phyloP scores from a whole-genome alignment of 2,329 filamentous ascomycete species.

The Penicillium paneum region DNA sequence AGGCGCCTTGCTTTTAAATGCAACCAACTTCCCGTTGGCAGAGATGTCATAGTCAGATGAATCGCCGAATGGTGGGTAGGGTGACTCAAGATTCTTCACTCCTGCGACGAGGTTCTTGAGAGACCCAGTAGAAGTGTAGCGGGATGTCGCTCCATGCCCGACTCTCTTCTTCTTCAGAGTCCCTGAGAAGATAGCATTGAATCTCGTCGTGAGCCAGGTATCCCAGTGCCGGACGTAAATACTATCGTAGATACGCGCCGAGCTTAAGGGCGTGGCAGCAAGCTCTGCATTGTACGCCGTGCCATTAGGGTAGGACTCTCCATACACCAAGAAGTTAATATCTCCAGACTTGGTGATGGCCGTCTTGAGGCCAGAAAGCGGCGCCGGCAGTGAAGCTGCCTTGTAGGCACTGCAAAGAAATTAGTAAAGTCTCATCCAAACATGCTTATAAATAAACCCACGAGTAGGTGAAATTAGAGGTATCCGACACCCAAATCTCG shows the following conservation, averaged over 20 bases:
- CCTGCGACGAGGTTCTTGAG: conserved; percentile 46
- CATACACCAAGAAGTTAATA: conserved; percentile 54
- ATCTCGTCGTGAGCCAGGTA: conserved; percentile 65
- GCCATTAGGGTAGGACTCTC: conserved; percentile 65
- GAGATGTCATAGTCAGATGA: conserved; percentile 71
- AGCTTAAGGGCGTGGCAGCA: conserved; percentile 58
- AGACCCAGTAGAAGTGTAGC: conserved; percentile 52
- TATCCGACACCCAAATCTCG: conserved; percentile 40
- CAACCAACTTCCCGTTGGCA: conserved; percentile 40
- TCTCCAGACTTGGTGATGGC: conserved; percentile 40
- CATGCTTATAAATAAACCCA: conserved; percentile 13
- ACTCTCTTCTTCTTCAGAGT: conserved; percentile 47
- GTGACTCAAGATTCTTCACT: conserved; percentile 45
- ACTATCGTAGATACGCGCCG: conserved; percentile 68
- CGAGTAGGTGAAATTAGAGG: conserved; percentile 32
- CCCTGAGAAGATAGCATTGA: conserved; percentile 70
- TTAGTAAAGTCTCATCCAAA: background rate
- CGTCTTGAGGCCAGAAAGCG: conserved; percentile 40
- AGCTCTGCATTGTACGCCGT: conserved; percentile 64
- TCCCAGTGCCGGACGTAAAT: conserved; percentile 85
- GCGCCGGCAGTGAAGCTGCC: conserved; percentile 37
- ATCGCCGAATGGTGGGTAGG: conserved; percentile 67
- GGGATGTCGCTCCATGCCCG: conserved; percentile 35
- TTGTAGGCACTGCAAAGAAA: conserved; percentile 32
- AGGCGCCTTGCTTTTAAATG: conserved; percentile 44